Percentiles rank a stretch among this genome's conserved stretches.
phyloP scores from a whole-genome alignment of 1,139 yeast genomes.

The Yamadazyma trypodendri region DNA sequence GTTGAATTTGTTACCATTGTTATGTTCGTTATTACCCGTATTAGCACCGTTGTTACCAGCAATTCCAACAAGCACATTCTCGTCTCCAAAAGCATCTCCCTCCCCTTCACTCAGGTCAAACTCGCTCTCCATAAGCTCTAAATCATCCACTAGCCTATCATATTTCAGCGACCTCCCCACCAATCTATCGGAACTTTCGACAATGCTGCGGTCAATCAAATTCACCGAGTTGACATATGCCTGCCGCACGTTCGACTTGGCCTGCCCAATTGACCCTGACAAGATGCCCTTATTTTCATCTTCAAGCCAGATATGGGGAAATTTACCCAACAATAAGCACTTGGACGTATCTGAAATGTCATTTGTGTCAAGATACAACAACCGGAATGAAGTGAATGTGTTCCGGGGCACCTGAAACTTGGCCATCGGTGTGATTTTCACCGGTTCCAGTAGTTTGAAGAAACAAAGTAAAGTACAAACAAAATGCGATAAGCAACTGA shows the following conservation, averaged over 20 bases:
- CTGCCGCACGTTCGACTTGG: conserved; percentile 11
- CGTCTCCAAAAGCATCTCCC: too few species aligned
- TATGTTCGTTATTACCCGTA: too few species aligned
- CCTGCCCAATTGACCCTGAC: conserved; percentile 9
- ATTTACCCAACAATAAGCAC: conserved; percentile 57
- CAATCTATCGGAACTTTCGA: too few species aligned
- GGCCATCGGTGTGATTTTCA: background rate
- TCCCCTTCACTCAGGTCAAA: too few species aligned
- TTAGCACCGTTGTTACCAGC: too few species aligned
- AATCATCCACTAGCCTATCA: too few species aligned
- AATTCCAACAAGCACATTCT: too few species aligned
- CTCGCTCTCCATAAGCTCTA: too few species aligned
- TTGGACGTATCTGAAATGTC: conserved; percentile 52
- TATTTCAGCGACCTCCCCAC: background rate
- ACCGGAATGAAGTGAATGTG: conserved; percentile 66
- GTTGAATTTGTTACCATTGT: too few species aligned
- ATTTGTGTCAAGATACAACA: conserved; percentile 51
- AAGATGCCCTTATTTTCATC: conserved; percentile 17
- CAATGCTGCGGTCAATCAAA: background rate
- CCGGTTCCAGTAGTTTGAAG: too few species aligned
- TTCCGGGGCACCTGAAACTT: conserved; percentile 8
- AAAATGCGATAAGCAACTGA: too few species aligned
- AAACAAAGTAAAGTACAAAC: background rate
- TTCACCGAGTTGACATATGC: conserved; percentile 7
- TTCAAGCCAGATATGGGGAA: conserved; percentile 63